A percentile compares a stretch with the other conserved stretches of the same genome.
Conservation (phyloP, 2,329 filamentous ascomycete species). For the Alternaria triticina region DNA sequence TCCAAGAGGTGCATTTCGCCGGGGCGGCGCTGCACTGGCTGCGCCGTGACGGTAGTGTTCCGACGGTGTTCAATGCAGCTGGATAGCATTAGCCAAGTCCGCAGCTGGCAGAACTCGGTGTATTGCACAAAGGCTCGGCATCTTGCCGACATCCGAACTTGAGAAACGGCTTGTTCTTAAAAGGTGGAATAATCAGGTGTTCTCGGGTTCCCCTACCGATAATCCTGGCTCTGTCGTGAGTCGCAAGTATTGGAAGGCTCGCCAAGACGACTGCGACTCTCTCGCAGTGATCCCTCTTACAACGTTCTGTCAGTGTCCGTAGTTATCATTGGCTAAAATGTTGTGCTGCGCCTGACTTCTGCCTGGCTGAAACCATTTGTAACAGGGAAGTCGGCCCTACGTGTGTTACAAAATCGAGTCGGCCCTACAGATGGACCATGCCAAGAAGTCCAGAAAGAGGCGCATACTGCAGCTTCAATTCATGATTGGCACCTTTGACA, state of each 20-base stretch:
- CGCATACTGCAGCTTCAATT: background rate
- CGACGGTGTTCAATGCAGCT: background rate
- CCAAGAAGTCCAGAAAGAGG: background rate
- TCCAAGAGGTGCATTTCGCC: background rate
- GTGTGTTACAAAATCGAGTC: background rate
- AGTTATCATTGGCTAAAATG: background rate
- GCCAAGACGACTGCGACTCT: background rate
- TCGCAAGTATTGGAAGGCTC: background rate
- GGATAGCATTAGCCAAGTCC: background rate
- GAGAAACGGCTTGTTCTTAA: background rate
- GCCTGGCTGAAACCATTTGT: background rate
- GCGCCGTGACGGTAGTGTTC: background rate
- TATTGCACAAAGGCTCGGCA: background rate
- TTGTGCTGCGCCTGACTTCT: background rate
- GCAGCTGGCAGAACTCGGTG: background rate
- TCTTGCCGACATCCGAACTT: background rate
- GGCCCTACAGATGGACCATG: background rate
- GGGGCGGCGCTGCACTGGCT: background rate
- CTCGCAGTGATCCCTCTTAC: background rate
- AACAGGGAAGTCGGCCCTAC: background rate
- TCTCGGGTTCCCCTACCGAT: background rate
- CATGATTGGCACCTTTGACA: background rate
- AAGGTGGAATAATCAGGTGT: background rate
- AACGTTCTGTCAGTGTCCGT: background rate
- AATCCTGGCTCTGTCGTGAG: background rate